A percentile compares a stretch with the other conserved stretches of the same genome.
These are phyloP conservation scores for Blastocladiella britannica DNA, from an alignment of 192 early-diverging fungal species.

Conservation along the genomic window DNA sequence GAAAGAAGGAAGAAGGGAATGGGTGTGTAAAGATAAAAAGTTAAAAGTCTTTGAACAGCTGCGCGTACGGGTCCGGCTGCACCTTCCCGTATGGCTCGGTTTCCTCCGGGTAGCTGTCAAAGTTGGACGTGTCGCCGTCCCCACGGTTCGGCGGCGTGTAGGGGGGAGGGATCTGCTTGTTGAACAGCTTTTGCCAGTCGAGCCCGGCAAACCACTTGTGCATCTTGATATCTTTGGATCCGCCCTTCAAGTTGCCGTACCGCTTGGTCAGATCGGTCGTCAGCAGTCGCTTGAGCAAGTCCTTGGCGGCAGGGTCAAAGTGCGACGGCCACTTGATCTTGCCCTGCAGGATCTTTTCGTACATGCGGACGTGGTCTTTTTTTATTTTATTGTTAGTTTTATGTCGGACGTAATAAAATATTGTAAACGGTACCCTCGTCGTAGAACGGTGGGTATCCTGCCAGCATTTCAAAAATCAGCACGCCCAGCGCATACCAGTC, in stretches of 20 bases:
- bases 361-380: constrained; percentile 57
- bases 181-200: constrained; percentile 63
- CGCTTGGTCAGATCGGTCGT: constrained; percentile 63
- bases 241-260: constrained; percentile 67
- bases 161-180: constrained; percentile 56
- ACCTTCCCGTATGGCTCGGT: constrained; percentile 59
- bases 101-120: constrained; percentile 86
- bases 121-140: constrained; percentile 81
- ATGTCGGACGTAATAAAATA: not conserved
- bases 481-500: constrained; percentile 94
- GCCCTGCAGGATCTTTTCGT: constrained; percentile 79
- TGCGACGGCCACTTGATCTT: constrained; percentile 65
- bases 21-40: too few species aligned
- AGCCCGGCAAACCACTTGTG: constrained; percentile 90
- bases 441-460: constrained; percentile 85
- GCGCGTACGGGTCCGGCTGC: not conserved
- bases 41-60: not conserved
- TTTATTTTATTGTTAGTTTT: too few species aligned
- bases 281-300: constrained; percentile 62
- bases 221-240: constrained; percentile 72
- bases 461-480: constrained; percentile 86
- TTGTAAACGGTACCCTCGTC: constrained; percentile 36
- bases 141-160: constrained; percentile 61
- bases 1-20: too few species aligned
- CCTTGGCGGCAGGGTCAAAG: constrained; percentile 61